Conservation (phyloP, 768 basidiomycete species). For the Leucosporidium creatinivorum region DNA sequence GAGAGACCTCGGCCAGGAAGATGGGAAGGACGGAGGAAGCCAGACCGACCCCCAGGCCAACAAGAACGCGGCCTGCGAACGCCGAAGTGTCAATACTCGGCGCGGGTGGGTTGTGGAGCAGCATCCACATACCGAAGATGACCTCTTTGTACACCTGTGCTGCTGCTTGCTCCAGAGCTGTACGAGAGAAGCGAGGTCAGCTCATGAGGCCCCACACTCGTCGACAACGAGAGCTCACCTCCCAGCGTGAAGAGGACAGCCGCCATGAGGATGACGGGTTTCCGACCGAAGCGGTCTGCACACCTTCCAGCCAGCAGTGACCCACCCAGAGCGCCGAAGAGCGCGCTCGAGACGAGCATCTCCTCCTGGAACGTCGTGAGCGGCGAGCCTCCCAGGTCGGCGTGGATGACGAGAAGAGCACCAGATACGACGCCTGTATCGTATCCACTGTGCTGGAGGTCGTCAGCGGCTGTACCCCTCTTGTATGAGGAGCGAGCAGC, state of each 20-base stretch:
- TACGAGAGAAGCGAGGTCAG: not conserved
- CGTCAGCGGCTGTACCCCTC: no score
- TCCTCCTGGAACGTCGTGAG: constrained; percentile 18
- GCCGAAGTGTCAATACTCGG: not conserved
- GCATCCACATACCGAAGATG: constrained; percentile 17
- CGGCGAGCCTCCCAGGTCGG: constrained; percentile 8
- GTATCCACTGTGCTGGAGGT: constrained; percentile 9
- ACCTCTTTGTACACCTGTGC: constrained; percentile 31
- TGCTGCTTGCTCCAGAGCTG: constrained; percentile 26
- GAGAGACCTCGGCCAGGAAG: constrained; percentile 29
- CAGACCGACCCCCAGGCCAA: constrained; percentile 26
- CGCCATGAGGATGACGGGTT: constrained; percentile 14
- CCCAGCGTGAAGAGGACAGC: constrained; percentile 24
- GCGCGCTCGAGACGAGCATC: constrained; percentile 19
- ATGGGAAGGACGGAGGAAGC: constrained; percentile 20
- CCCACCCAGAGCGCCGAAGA: constrained; percentile 9
- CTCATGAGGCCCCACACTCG: not conserved
- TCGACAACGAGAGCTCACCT: not conserved
- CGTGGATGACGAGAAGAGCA: constrained; percentile 10
- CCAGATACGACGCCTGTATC: constrained; percentile 27
- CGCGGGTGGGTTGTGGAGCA: not conserved
- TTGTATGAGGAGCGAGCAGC: no score
- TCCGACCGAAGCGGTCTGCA: constrained; percentile 21
- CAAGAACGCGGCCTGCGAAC: constrained; percentile 10
- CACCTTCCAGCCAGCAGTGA: constrained; percentile 13